These are phyloP conservation scores for Solanum hybrid DNA, from an alignment of 305 asterid species.

Conservation along the genomic window DNA sequence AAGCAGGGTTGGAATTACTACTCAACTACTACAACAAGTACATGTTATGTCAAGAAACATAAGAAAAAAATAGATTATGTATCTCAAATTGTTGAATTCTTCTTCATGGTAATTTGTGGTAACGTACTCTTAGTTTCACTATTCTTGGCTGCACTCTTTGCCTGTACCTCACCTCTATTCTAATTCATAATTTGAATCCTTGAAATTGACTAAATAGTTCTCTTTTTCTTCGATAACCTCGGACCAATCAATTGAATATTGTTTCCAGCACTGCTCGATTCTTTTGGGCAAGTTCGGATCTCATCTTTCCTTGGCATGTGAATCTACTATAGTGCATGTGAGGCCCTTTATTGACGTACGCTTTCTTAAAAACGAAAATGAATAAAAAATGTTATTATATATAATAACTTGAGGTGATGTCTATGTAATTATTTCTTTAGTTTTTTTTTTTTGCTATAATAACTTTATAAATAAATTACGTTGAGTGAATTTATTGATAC, in stretches of 20 bases:
- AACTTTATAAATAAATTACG: background rate
- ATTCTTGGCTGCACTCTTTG: background rate
- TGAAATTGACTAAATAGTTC: background rate
- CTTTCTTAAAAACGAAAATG: background rate
- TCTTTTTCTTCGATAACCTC: background rate
- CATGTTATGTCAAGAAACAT: background rate
- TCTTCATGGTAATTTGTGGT: background rate
- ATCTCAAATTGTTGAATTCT: background rate
- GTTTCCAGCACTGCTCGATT: background rate
- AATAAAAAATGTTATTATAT: background rate
- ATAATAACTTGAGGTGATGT: background rate
- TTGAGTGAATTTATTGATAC: no score
- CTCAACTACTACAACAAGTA: background rate
- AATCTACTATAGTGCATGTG: background rate
- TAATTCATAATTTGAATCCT: background rate
- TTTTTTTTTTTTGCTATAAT: background rate
- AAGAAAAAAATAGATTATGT: background rate
- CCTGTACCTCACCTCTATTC: background rate
- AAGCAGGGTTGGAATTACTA: background rate
- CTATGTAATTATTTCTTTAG: background rate
- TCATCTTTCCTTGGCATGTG: background rate
- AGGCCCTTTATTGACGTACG: background rate
- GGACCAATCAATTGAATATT: background rate
- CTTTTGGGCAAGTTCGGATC: background rate
- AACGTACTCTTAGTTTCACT: background rate